A percentile compares a stretch with the other conserved stretches of the same genome.
These are phyloP conservation scores for Eremochloa ophiuroides DNA, from an alignment of 176 grass and related monocot species.

Conservation along the genomic window DNA sequence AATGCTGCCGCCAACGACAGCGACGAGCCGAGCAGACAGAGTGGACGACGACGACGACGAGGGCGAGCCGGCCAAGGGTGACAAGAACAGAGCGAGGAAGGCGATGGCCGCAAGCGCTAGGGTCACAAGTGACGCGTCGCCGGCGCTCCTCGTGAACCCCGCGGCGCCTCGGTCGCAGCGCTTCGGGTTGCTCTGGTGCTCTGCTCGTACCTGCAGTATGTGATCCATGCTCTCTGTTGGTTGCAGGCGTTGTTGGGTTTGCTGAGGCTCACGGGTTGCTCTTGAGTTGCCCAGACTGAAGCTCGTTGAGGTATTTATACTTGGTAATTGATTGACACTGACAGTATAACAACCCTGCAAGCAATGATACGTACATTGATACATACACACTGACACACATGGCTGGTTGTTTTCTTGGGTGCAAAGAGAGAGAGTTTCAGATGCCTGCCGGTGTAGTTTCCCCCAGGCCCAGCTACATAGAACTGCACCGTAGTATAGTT, in stretches of 20 bases:
- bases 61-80: background rate
- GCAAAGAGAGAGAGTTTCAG: constrained; percentile 10
- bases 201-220: background rate
- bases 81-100: background rate
- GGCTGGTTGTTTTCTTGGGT: background rate
- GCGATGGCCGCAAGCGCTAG: background rate
- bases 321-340: background rate
- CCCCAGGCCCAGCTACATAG: background rate
- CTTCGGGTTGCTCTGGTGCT: background rate
- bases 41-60: background rate
- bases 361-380: background rate
- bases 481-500: background rate
- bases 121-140: background rate
- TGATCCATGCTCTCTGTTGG: constrained; percentile 16
- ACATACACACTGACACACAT: too few species aligned
- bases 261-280: too few species aligned
- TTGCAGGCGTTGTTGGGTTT: background rate
- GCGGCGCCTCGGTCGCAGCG: background rate
- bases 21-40: background rate
- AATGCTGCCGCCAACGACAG: background rate
- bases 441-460: constrained; percentile 21
- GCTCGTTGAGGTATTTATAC: constrained; percentile 21
- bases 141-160: background rate
- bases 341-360: background rate
- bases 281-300: background rate